These are phyloP conservation scores for Rhizopus sp. DNA, from an alignment of 371 early-diverging fungal species.

Conservation along the genomic window DNA sequence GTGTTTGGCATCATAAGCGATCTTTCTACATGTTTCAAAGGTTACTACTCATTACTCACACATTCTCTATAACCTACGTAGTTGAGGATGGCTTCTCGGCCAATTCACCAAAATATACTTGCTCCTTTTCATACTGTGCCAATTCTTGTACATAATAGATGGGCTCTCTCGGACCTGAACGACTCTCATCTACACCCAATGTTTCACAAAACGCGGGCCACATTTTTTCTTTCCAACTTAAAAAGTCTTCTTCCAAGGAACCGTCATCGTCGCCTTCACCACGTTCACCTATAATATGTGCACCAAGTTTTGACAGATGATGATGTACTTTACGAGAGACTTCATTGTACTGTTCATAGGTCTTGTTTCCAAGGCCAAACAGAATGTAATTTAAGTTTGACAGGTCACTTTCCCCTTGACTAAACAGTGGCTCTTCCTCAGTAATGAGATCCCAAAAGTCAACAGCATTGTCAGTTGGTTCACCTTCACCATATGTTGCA, in stretches of 20 bases:
- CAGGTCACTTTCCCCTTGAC: constrained; percentile 58
- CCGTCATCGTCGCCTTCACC: constrained; percentile 98
- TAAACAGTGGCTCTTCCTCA: constrained; percentile 72
- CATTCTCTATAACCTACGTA: not conserved
- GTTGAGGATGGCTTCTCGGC: constrained; percentile 32
- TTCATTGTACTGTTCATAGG: constrained; percentile 95
- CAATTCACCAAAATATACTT: constrained; percentile 65
- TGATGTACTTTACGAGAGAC: constrained; percentile 72
- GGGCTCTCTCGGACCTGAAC: constrained; percentile 45
- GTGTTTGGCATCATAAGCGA: constrained; percentile 75
- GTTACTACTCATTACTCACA: not conserved
- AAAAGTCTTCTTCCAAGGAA: constrained; percentile 93
- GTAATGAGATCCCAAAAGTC: constrained; percentile 83
- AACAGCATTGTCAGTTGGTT: constrained; percentile 91
- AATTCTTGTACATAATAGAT: constrained; percentile 50
- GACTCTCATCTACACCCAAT: constrained; percentile 66
- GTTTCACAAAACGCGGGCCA: constrained; percentile 78
- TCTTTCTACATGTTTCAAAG: constrained; percentile 22
- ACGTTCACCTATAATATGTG: constrained; percentile 71
- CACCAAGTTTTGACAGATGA: constrained; percentile 71
- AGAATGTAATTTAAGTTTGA: constrained; percentile 70
- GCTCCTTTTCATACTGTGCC: constrained; percentile 30
- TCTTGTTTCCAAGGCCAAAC: constrained; percentile 97
- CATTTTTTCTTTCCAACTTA: constrained; percentile 88
- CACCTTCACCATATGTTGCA: constrained; percentile 92